Base-by-base conservation (phyloP, 2,329 filamentous ascomycete genomes). In the Hypoxylon sp. region DNA sequence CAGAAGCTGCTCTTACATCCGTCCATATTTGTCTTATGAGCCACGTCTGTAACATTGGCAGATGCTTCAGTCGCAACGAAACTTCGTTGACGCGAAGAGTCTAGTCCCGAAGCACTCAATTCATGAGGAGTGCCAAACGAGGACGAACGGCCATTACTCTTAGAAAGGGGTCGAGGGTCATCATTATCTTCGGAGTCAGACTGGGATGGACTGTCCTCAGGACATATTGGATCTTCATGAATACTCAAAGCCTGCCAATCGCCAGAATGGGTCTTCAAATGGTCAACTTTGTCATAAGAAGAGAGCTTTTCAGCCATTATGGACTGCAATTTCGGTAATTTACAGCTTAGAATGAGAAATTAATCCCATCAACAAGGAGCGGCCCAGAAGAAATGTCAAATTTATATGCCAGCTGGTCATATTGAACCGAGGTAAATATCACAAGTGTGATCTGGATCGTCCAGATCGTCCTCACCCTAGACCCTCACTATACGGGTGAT, bases 261-360 rank as follows among this genome's bases (percentile, higher is more conserved):
- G 26, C 37, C 35, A 51, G 53, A 50, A 37, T 60, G 37, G 42
- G 42, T 24, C 37, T 57, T 68, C 42, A 46, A n/a, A 52, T 62
- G 59, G 22, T 58, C 56, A 22, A 61, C 42, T 22, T 61, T 56
- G 22, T 71, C 65, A 48, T 62, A 60, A 2, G 58, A 53, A 19
- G 53, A 52, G 10, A 47, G 48, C 37, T 29, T 51, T 46, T 58
- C 62, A 14, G 65, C 59, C 68, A 68, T 70, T 24, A 51, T 70
- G 2, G 26, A 59, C 55, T 42, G 24, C 13, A 46, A 46, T 13
- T 39, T 14, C 35, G 48, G 24, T 22, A 46, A 37, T 8, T 33
- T 51, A 24, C 39, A 46, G 14, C 29, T 39, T 29, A 11, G n/a
- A 59, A 35, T 22, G 10, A 48, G 17, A 22, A 35, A 26, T 11